These are phyloP conservation scores for Trichoderma reesei DNA, from an alignment of 495 filamentous ascomycete species.

Conservation along the genomic window DNA sequence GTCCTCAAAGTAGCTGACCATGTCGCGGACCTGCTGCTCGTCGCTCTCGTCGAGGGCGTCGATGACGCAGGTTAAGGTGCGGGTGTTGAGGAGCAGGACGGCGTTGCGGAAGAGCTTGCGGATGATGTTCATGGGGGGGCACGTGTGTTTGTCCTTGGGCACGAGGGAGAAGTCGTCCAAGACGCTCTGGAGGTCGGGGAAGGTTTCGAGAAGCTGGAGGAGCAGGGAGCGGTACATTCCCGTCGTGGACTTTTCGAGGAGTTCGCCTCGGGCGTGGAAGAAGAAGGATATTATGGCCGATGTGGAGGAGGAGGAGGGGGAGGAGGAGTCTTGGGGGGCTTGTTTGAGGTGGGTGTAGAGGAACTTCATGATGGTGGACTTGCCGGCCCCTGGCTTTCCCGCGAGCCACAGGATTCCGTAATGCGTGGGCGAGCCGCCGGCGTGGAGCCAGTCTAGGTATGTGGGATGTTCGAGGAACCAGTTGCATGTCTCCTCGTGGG, in stretches of 20 bases:
- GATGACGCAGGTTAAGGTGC: constrained; percentile 21
- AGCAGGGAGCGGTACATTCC: constrained; percentile 50
- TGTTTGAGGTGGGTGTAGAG: background rate
- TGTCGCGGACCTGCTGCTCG: background rate
- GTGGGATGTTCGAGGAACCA: constrained; percentile 25
- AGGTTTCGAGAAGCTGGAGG: constrained; percentile 21
- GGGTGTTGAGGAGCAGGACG: background rate
- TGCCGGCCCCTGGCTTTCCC: constrained; percentile 7
- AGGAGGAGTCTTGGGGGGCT: constrained; percentile 4
- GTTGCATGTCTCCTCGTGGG: constrained; percentile 24
- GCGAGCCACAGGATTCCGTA: constrained; percentile 43
- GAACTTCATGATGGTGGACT: constrained; percentile 18
- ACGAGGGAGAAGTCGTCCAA: constrained; percentile 13
- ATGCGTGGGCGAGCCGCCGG: constrained; percentile 16
- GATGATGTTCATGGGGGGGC: background rate
- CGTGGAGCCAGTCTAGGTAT: constrained; percentile 26
- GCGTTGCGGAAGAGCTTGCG: background rate
- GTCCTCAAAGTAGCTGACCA: constrained; percentile 18
- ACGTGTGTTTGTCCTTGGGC: background rate
- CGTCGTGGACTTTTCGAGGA: constrained; percentile 38
- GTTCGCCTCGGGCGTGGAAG: constrained; percentile 28
- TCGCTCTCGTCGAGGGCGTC: constrained; percentile 34
- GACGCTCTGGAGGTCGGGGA: constrained; percentile 16
- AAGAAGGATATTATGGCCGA: constrained; percentile 19
- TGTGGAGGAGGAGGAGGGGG: background rate